These are phyloP conservation scores for Leccinum angustisporum DNA, from an alignment of 1,284 basidiomycete species.

Conservation along the genomic window DNA sequence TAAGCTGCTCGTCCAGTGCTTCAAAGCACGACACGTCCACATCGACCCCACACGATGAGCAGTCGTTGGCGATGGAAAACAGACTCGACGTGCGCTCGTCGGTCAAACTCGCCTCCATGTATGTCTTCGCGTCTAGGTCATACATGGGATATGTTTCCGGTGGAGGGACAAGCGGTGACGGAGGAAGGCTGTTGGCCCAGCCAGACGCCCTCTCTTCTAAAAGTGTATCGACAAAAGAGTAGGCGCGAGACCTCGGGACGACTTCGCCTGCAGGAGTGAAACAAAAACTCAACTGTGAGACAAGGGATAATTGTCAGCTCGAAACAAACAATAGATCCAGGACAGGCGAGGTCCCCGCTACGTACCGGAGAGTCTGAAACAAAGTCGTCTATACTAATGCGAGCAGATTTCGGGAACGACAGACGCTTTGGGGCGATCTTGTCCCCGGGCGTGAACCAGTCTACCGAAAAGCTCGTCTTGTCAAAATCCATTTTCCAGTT, in stretches of 20 bases:
- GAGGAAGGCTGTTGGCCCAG: constrained; percentile 25
- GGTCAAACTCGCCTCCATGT: constrained; percentile 1
- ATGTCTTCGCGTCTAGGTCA: constrained; percentile 4
- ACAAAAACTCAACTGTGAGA: constrained; percentile 22
- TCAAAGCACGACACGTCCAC: constrained; percentile 30
- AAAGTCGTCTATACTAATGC: constrained; percentile 33
- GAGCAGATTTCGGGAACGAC: constrained; percentile 35
- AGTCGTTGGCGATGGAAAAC: constrained; percentile 22
- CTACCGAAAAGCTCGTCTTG: constrained; percentile 34
- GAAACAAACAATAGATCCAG: not conserved
- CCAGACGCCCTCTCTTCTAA: constrained; percentile 17
- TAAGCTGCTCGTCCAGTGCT: constrained; percentile 30
- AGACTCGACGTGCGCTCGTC: constrained; percentile 15
- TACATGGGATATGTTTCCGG: constrained; percentile 11
- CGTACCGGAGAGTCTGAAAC: constrained; percentile 31
- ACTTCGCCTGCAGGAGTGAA: constrained; percentile 22
- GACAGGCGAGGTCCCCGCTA: not conserved
- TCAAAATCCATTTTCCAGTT: constrained; percentile 30
- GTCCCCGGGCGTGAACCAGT: constrained; percentile 34
- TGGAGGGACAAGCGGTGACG: constrained; percentile 16
- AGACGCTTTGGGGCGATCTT: constrained; percentile 27
- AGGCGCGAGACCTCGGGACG: constrained; percentile 9
- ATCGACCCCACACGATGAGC: constrained; percentile 30
- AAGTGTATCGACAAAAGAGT: constrained; percentile 19
- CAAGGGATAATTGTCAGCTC: constrained; percentile 11